phyloP scores from a whole-genome alignment of 1,284 basidiomycete genomes.

The Sanghuangporus weigelae region DNA sequence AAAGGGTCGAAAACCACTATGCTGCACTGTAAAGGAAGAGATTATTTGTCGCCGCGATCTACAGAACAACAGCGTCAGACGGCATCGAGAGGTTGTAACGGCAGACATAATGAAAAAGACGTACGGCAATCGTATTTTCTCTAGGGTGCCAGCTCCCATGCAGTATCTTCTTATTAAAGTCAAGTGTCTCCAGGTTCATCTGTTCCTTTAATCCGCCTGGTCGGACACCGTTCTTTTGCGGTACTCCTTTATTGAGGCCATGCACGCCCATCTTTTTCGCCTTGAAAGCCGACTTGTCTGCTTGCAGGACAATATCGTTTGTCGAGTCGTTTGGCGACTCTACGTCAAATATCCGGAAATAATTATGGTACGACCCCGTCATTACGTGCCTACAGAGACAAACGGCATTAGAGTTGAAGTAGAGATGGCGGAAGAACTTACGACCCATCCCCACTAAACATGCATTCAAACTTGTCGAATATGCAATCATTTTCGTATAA shows the following conservation, averaged over 20 bases:
- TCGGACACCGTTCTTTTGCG: constrained; percentile 65
- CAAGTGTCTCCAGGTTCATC: constrained; percentile 87
- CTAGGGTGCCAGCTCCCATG: constrained; percentile 96
- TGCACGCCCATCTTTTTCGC: constrained; percentile 95
- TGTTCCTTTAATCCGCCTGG: constrained; percentile 71
- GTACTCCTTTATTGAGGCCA: constrained; percentile 61
- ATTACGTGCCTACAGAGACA: constrained; percentile 68
- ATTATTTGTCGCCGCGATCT: constrained; percentile 96
- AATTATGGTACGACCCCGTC: constrained; percentile 99
- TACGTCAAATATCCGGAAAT: constrained; percentile 98
- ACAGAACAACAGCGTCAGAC: background rate
- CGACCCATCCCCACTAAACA: constrained; percentile 94
- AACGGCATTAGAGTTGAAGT: constrained; percentile 17
- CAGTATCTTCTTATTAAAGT: constrained; percentile 99
- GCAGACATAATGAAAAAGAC: constrained; percentile 28
- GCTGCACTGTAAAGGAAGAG: constrained; percentile 84
- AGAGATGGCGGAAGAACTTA: constrained; percentile 41
- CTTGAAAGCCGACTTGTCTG: constrained; percentile 99
- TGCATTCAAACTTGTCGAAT: constrained; percentile 99
- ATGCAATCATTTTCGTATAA: constrained; percentile 99
- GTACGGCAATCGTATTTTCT: constrained; percentile 94
- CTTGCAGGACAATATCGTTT: constrained; percentile 94
- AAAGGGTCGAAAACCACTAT: constrained; percentile 34
- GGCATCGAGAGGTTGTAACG: constrained; percentile 4
- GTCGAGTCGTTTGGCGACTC: constrained; percentile 65